Conservation (phyloP, 345 rosid genomes). For the Crucihimalaya himalaica region DNA sequence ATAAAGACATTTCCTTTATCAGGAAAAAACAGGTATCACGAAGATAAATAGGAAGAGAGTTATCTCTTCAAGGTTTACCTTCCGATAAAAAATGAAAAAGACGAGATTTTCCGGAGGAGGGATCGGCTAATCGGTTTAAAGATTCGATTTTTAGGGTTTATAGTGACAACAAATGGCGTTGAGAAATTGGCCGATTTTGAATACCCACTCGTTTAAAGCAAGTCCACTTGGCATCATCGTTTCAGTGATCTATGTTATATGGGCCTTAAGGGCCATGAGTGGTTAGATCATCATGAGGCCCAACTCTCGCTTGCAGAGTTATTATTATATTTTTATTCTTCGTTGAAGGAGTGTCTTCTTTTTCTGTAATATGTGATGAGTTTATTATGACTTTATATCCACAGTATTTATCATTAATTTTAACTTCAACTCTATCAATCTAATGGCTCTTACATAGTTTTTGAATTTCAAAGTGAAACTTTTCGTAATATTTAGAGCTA, state of each 20-base stretch:
- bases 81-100: background rate
- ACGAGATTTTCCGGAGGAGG: slow-evolving; percentile 8
- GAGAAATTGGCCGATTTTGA: slow-evolving; percentile 4
- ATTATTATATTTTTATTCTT: background rate
- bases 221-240: slow-evolving; percentile 2
- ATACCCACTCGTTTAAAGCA: slow-evolving; percentile 11
- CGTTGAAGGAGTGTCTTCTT: background rate
- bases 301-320: background rate
- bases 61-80: slow-evolving; percentile 20
- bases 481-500: background rate
- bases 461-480: background rate
- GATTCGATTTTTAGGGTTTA: slow-evolving; percentile 39
- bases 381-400: background rate
- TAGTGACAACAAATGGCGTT: slow-evolving; percentile 11
- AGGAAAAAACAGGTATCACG: background rate
- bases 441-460: background rate
- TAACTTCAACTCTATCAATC: background rate
- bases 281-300: slow-evolving; percentile 6
- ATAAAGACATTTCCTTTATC: background rate
- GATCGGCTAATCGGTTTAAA: background rate
- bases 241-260: background rate
- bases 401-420: background rate
- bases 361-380: background rate
- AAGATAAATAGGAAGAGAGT: background rate
- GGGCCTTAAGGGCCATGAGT: background rate